Conservation (phyloP, 2,329 filamentous ascomycete species). For the Fusarium pilosicola region DNA sequence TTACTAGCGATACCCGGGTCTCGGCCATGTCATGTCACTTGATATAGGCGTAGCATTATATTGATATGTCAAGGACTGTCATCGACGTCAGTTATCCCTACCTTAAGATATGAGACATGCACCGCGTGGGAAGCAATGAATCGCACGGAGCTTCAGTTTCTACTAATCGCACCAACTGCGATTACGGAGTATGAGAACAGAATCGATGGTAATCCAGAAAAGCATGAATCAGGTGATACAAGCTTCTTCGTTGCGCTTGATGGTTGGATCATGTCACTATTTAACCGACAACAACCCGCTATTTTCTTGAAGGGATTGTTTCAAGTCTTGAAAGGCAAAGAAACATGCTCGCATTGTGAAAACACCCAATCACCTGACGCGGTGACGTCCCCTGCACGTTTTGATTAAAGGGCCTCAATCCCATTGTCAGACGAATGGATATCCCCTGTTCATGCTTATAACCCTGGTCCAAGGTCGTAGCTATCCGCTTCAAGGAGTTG, state of each 20-base stretch:
- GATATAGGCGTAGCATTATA: not conserved
- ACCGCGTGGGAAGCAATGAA: not conserved
- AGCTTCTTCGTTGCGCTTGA: not conserved
- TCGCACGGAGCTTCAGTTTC: too few relatives aligned
- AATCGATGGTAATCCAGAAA: not conserved
- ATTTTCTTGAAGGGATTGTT: not conserved
- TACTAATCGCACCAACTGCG: too few relatives aligned
- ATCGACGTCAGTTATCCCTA: not conserved
- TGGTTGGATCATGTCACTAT: not conserved
- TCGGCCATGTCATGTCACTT: not conserved
- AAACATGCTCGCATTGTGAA: not conserved
- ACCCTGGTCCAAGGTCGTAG: conserved; percentile 14
- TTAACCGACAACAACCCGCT: not conserved
- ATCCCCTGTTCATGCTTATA: conserved; percentile 16
- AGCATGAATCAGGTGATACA: not conserved
- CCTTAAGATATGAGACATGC: not conserved
- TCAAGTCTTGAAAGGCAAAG: not conserved
- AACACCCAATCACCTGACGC: not conserved
- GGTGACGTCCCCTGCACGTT: conserved; percentile 23
- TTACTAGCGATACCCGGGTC: not conserved
- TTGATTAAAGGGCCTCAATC: conserved; percentile 41
- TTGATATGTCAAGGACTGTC: not conserved
- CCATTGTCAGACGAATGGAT: conserved; percentile 26
- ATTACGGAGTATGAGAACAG: too few relatives aligned
- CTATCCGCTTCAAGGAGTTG: not conserved